Percentiles rank a stretch among this genome's conserved stretches.
Evolutionary conservation across 2,329 filamentous ascomycete species (phyloP).

Genomic region (Ophidiomyces ophidiicola): DNA sequence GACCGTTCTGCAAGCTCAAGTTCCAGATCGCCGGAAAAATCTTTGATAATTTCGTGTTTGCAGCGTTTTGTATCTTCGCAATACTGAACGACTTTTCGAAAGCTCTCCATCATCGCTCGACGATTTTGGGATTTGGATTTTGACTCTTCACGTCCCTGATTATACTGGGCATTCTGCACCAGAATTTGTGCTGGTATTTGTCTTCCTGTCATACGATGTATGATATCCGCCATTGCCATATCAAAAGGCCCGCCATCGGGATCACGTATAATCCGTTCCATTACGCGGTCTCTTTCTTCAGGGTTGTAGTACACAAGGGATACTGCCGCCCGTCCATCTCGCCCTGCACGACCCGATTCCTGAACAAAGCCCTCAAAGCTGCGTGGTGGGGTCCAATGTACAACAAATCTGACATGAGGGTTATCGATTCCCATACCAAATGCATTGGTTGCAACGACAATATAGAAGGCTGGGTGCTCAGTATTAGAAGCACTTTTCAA

Average conservation of each 20-base stretch:
- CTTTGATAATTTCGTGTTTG: conserved; percentile 61
- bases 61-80: conserved; percentile 66
- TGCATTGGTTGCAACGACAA: conserved; percentile 88
- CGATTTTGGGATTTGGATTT: conserved; percentile 25
- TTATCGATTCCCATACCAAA: conserved; percentile 99
- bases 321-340: conserved; percentile 69
- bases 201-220: neutral
- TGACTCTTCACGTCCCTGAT: conserved; percentile 35
- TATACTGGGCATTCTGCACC: conserved; percentile 34
- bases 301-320: conserved; percentile 87
- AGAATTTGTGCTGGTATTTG: neutral
- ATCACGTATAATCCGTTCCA: conserved; percentile 39
- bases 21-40: conserved; percentile 60
- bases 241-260: conserved; percentile 23
- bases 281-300: conserved; percentile 69
- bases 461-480: conserved; percentile 56
- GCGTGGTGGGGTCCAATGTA: conserved; percentile 88
- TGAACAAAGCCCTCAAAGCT: conserved; percentile 95
- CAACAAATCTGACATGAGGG: conserved; percentile 82
- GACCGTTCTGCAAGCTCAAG: conserved; percentile 23
- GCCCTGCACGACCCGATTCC: conserved; percentile 80
- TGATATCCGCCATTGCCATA: conserved; percentile 16
- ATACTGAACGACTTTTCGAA: conserved; percentile 60
- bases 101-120: conserved; percentile 45
- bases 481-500: conserved; percentile 12